phyloP scores from a whole-genome alignment of 305 asterid species.

The Ilex paraguariensis region DNA sequence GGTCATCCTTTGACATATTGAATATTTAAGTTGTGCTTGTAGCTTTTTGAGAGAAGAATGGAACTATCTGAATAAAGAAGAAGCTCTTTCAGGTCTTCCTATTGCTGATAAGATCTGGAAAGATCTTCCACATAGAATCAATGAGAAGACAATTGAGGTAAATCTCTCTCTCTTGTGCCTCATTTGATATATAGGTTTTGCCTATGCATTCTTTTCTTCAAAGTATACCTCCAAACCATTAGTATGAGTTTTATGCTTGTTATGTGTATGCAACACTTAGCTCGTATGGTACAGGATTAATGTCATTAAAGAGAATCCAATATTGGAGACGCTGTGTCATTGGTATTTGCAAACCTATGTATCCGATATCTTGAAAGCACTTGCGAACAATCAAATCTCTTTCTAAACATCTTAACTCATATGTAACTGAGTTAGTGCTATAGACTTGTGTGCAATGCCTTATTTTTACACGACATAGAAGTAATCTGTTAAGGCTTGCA shows the following conservation, averaged over 20 bases:
- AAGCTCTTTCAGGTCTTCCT: slow-evolving; percentile 36
- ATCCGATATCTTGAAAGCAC: no score
- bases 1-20: background rate
- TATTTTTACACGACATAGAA: no score
- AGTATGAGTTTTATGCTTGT: background rate
- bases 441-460: no score
- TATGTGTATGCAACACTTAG: no score
- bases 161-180: slow-evolving; percentile 15
- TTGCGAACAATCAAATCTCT: no score
- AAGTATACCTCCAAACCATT: background rate
- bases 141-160: slow-evolving; percentile 56
- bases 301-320: no score
- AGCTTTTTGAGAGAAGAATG: slow-evolving; percentile 87
- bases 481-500: no score
- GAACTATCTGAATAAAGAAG: slow-evolving; percentile 44
- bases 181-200: slow-evolving; percentile 1
- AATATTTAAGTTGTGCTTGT: slow-evolving; percentile 7
- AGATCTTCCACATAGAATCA: slow-evolving; percentile 46
- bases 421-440: no score
- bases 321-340: no score
- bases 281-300: no score
- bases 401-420: no score
- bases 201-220: background rate
- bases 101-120: slow-evolving; percentile 55
- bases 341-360: no score